A percentile compares a stretch with the other conserved stretches of the same genome.
These are phyloP conservation scores for Penicillium sclerotiorum DNA, from an alignment of 2,329 filamentous ascomycete species.

Conservation along the genomic window DNA sequence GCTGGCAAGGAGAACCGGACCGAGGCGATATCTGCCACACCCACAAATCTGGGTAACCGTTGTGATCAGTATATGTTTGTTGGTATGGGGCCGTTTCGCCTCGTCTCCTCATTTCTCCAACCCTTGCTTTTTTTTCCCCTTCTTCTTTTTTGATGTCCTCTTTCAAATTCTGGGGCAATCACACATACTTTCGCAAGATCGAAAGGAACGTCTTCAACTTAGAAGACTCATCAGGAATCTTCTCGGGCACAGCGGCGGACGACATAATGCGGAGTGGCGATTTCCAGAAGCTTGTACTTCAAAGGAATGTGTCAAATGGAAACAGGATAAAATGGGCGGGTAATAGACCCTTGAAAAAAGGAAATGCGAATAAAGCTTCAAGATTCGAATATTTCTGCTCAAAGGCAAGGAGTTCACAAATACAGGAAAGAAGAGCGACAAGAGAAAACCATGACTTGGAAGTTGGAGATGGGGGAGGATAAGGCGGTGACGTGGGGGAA, in stretches of 20 bases:
- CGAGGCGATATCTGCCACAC: conserved; percentile 90
- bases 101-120: background rate
- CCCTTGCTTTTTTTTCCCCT: background rate
- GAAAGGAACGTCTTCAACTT: conserved; percentile 87
- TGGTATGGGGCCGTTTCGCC: background rate
- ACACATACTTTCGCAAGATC: conserved; percentile 79
- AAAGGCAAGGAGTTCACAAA: background rate
- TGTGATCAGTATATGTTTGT: conserved; percentile 11
- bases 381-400: conserved; percentile 2
- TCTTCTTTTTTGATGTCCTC: background rate
- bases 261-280: conserved; percentile 29
- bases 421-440: background rate
- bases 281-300: background rate
- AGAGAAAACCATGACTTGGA: background rate
- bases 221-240: conserved; percentile 73
- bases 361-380: background rate
- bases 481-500: conserved; percentile 20
- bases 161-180: background rate
- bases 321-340: background rate
- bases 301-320: background rate
- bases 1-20: conserved; percentile 96
- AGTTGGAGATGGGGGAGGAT: conserved; percentile 7
- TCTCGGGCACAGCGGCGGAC: conserved; percentile 49
- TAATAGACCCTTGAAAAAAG: conserved; percentile 1
- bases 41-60: conserved; percentile 72